These are phyloP conservation scores for Extremus antarcticus DNA, from an alignment of 495 filamentous ascomycete species.

Conservation along the genomic window DNA sequence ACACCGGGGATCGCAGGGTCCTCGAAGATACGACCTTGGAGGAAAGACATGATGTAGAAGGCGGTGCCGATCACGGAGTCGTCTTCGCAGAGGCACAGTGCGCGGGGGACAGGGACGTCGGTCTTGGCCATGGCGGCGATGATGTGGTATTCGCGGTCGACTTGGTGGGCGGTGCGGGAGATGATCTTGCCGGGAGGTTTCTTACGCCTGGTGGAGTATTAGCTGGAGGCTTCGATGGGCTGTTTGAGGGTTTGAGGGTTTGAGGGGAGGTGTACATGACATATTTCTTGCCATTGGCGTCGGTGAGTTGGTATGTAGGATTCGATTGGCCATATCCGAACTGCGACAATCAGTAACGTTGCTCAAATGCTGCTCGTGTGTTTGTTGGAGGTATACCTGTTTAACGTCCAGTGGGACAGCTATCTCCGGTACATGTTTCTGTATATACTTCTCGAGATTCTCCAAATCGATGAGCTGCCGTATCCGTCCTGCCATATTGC, in stretches of 20 bases:
- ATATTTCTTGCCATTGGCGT: conserved; percentile 53
- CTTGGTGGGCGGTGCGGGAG: conserved; percentile 86
- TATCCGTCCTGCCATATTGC: conserved; percentile 70
- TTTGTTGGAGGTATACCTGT: conserved; percentile 40
- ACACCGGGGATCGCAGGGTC: conserved; percentile 75
- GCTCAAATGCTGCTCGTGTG: neutral
- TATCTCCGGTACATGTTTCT: conserved; percentile 64
- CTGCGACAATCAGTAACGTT: neutral
- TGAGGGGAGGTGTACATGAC: conserved; percentile 66
- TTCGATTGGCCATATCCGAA: conserved; percentile 66
- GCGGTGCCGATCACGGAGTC: conserved; percentile 65
- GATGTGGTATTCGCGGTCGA: conserved; percentile 88
- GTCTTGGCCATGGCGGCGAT: conserved; percentile 69
- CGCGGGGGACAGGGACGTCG: conserved; percentile 76
- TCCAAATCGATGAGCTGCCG: conserved; percentile 77
- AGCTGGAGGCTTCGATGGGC: conserved; percentile 46
- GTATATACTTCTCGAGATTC: conserved; percentile 68
- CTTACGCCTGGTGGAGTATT: conserved; percentile 64
- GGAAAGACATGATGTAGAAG: conserved; percentile 94
- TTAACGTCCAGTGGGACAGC: conserved; percentile 72
- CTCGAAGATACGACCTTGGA: conserved; percentile 85
- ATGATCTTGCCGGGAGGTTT: conserved; percentile 88
- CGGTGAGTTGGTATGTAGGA: conserved; percentile 82
- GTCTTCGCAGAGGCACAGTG: conserved; percentile 82
- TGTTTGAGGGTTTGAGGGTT: conserved; percentile 87